Base-by-base conservation (phyloP, 495 filamentous ascomycete species). In the Aspergillus kassunensis region DNA sequence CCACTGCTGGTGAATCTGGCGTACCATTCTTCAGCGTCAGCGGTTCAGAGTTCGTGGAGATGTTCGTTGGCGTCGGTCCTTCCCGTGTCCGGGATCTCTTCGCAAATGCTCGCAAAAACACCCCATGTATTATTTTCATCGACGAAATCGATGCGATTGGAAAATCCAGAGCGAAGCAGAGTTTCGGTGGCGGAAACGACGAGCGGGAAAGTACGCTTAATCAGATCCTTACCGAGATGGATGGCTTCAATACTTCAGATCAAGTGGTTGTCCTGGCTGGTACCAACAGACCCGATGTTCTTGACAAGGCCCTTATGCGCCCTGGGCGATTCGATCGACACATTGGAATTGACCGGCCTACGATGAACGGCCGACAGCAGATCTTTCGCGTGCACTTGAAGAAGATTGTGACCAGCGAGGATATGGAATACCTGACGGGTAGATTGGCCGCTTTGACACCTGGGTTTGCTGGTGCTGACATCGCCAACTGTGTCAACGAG, bases 61-160 rank as follows among this genome's bases (percentile, higher is more conserved):
- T 98, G 91, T 98, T 97, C 60, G 93, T 98, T 35, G 93, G 93
- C 79, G 93, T 98, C 44, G 93, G 93, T 72, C 87, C 93, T 29
- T 96, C 90, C 9, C 83, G 93, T 63, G 93, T 98, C 35, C 82
- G 93, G 63, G 93, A 98, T 69, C 79, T 98, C 31, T 98, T 98
- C 59, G 86, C 89, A 39, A 96, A 88, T 57, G 93, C 93, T 10
- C 80, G 95, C 34, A 97, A 96, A 75, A 93, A 91, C 69, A 87
- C 95, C 4, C 93, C 93, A 3, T 98, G 93, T 72, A 98, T 98
- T 68, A 93, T 98, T 67, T 98, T 98, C 76, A 96, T 98, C 59
- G 93, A 98, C 64, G 93, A 98, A 72, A 98, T 98, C 53, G 93
- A 98, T 72, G 93, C 93, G 29, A 95, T 98, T 62, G 93, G 93